Base-by-base conservation (phyloP, 148 eudicot genomes). In the Vaccinium myrtillus region DNA sequence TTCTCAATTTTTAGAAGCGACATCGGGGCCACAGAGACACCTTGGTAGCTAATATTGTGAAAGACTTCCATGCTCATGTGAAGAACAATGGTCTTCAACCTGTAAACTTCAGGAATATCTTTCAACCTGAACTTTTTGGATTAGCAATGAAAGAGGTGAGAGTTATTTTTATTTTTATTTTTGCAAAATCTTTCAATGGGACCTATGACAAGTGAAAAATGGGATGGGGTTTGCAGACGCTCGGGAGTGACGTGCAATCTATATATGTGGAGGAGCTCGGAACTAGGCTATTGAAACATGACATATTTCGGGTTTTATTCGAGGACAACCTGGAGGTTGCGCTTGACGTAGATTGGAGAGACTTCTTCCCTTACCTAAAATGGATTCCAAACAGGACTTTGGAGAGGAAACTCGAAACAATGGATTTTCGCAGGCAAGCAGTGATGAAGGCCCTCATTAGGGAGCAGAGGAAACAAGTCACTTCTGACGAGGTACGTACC, bases 271-370 rank as follows among this genome's bases (percentile, higher is more conserved):
- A 93, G 85, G 95, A 94, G 85, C 88, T 97, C 30, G 92, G 92
- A 49, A n/a, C n/a, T n/a, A 80, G 81, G 7, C 53, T 97, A 58
- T 86, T 98, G 14, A 93, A 92, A 80, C 84, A 86, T 49, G 95
- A 96, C 30, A 82, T 95, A 18, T 86, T 91, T 81, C 87, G 86
- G 74, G 81, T 88, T 69, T 86, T 97, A 67, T 95, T 97, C 43
- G 50, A 81, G 48, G 99, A 94, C 59, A 36, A 36, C 94, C 92
- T 97, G 98, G 91, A 89, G 84, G 96, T 98, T 58, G 96, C 96
- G 21, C 94, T 95, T 63, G 95, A 95, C 32, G 94, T 97, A 63
- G 98, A 95, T 79, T 97, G 96, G 98, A 90, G 99, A 88, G 99
- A 97, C 86, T 97, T 94, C 85, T 97, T 95, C 86, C 99, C 99